Conservation (phyloP, 2,329 filamentous ascomycete genomes). For the Torrubiella hemipterigena region DNA sequence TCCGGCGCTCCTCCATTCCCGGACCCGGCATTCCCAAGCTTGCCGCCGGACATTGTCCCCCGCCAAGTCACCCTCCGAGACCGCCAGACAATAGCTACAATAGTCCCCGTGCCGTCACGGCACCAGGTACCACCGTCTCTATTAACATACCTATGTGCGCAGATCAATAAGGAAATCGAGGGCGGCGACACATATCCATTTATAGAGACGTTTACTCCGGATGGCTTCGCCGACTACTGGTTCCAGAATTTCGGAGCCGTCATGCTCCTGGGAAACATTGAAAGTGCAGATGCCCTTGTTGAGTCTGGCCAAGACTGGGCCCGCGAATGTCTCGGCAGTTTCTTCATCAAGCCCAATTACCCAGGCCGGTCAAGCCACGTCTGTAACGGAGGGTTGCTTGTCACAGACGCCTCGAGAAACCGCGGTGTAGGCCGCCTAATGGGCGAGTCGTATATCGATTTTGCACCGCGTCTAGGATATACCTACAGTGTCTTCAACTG, state of each 20-base stretch:
- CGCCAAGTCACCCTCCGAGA: constrained; percentile 74
- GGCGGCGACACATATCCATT: constrained; percentile 88
- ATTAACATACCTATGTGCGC: constrained; percentile 65
- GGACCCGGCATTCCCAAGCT: constrained; percentile 44
- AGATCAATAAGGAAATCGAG: constrained; percentile 83
- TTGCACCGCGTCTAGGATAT: constrained; percentile 72
- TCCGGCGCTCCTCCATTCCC: constrained; percentile 57
- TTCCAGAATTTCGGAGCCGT: constrained; percentile 83
- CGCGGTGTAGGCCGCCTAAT: constrained; percentile 64
- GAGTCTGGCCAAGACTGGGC: constrained; percentile 58
- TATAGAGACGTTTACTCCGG: constrained; percentile 62
- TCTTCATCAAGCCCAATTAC: constrained; percentile 92
- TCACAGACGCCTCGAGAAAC: constrained; percentile 61
- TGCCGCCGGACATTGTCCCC: constrained; percentile 58
- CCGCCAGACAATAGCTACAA: constrained; percentile 69
- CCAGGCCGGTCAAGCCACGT: constrained; percentile 83
- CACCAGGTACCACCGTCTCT: constrained; percentile 65
- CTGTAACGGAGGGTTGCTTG: constrained; percentile 73
- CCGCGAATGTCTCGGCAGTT: constrained; percentile 73
- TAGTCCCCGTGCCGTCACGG: constrained; percentile 71
- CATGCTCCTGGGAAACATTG: constrained; percentile 72
- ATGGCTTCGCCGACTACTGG: constrained; percentile 74
- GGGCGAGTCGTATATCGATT: constrained; percentile 67
- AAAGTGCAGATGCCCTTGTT: constrained; percentile 44
- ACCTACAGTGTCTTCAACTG: constrained; percentile 90